These are phyloP conservation scores for Trichosporon sp. DNA, from an alignment of 1,284 basidiomycete species.

Conservation along the genomic window DNA sequence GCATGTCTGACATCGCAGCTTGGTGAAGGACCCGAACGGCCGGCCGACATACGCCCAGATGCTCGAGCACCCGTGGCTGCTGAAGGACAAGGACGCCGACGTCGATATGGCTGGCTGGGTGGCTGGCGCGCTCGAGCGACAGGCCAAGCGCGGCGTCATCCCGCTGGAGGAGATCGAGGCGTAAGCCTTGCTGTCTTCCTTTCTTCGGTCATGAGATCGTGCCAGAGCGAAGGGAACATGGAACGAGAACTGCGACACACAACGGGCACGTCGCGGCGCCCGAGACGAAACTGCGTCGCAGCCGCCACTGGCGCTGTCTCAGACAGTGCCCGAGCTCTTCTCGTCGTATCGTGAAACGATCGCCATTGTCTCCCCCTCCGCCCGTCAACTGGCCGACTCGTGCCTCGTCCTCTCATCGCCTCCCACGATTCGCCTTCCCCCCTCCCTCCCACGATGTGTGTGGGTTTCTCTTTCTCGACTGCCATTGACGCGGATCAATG, in stretches of 20 bases:
- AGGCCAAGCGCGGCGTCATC: constrained; percentile 39
- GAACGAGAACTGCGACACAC: background rate
- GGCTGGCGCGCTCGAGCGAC: constrained; percentile 57
- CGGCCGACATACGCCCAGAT: constrained; percentile 82
- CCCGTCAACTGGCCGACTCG: background rate
- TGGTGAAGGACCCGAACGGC: constrained; percentile 70
- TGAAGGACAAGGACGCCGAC: constrained; percentile 55
- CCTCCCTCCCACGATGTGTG: background rate
- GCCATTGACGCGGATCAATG: background rate
- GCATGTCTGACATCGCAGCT: constrained; percentile 50
- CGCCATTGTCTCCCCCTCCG: background rate
- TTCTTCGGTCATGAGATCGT: too few species aligned
- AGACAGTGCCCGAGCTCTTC: background rate
- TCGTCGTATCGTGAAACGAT: background rate
- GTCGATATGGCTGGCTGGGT: constrained; percentile 86
- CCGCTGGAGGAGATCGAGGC: constrained; percentile 31
- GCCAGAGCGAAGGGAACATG: background rate
- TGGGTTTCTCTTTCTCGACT: background rate
- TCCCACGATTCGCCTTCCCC: background rate
- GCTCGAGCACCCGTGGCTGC: constrained; percentile 70
- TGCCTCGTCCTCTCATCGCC: background rate
- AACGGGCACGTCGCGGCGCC: background rate
- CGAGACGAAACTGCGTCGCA: background rate
- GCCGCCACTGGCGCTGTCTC: background rate
- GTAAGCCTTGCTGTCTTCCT: background rate